These are phyloP conservation scores for Nakazawaea siamensis DNA, from an alignment of 805 yeast genomes.

Conservation along the genomic window DNA sequence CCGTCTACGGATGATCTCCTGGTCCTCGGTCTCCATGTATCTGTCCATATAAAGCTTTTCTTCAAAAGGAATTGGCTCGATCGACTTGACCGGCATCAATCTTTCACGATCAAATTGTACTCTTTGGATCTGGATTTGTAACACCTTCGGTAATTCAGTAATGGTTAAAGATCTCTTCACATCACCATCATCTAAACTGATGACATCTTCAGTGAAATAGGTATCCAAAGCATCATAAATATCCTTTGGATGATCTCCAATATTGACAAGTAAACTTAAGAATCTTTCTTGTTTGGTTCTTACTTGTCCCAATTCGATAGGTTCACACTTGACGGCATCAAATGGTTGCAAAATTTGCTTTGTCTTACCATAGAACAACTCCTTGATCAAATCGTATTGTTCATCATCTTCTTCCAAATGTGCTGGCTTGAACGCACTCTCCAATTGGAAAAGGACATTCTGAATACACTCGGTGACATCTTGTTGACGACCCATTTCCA, in stretches of 20 bases:
- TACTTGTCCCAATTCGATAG: slow-evolving; percentile 20
- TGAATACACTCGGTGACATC: slow-evolving; percentile 97
- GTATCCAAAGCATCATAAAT: slow-evolving; percentile 87
- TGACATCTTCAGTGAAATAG: slow-evolving; percentile 67
- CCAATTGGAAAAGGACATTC: slow-evolving; percentile 84
- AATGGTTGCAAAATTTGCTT: slow-evolving; percentile 65
- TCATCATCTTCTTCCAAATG: slow-evolving; percentile 64
- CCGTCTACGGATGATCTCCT: slow-evolving; percentile 41
- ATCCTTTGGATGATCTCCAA: slow-evolving; percentile 81
- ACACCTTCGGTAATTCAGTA: slow-evolving; percentile 63
- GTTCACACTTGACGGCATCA: slow-evolving; percentile 19
- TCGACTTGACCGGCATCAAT: slow-evolving; percentile 71
- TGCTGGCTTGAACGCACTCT: slow-evolving; percentile 73
- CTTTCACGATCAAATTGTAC: slow-evolving; percentile 78
- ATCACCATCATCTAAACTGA: slow-evolving; percentile 61
- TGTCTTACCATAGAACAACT: slow-evolving; percentile 78
- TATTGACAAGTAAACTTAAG: slow-evolving; percentile 73
- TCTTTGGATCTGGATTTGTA: slow-evolving; percentile 91
- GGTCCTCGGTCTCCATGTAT: slow-evolving; percentile 65
- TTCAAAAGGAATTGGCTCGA: slow-evolving; percentile 74
- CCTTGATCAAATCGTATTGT: slow-evolving; percentile 74
- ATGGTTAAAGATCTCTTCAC: slow-evolving; percentile 71
- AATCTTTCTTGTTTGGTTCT: slow-evolving; percentile 66
- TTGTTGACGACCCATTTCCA: slow-evolving; percentile 85
- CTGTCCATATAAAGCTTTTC: slow-evolving; percentile 80